These are phyloP conservation scores for Achaetomiella virescens DNA, from an alignment of 495 filamentous ascomycete genomes.

Conservation along the genomic window DNA sequence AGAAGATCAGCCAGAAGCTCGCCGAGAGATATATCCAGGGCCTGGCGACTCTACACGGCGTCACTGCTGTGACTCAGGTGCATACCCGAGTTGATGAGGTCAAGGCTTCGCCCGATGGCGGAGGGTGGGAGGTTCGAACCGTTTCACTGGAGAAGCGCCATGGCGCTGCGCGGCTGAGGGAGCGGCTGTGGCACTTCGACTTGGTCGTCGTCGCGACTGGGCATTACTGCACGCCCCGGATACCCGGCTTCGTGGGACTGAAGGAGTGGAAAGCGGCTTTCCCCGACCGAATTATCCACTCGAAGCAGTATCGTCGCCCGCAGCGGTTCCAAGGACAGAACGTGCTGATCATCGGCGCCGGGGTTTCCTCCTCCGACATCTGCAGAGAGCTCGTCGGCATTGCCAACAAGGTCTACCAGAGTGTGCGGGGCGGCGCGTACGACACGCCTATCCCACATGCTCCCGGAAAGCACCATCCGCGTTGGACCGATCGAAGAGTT, in stretches of 20 bases:
- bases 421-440: conserved; percentile 50
- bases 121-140: conserved; percentile 50
- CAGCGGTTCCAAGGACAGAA: conserved; percentile 43
- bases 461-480: conserved; percentile 19
- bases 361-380: conserved; percentile 56
- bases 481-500: not conserved
- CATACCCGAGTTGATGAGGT: conserved; percentile 53
- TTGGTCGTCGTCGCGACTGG: conserved; percentile 54
- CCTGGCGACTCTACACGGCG: conserved; percentile 44
- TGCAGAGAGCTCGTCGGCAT: conserved; percentile 48
- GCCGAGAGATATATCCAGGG: conserved; percentile 55
- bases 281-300: conserved; percentile 49
- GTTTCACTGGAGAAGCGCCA: conserved; percentile 31
- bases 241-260: conserved; percentile 51
- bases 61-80: conserved; percentile 45
- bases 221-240: conserved; percentile 51
- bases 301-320: conserved; percentile 54
- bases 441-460: conserved; percentile 40
- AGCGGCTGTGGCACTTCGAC: conserved; percentile 42
- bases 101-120: conserved; percentile 34
- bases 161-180: conserved; percentile 16
- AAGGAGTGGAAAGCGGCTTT: conserved; percentile 46
- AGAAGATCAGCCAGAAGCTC: conserved; percentile 49
- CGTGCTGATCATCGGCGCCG: conserved; percentile 54
- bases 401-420: conserved; percentile 49